Evolutionary conservation across 78 protist genomes (phyloP).

Genomic region (Dictyostelium discoideum): DNA sequence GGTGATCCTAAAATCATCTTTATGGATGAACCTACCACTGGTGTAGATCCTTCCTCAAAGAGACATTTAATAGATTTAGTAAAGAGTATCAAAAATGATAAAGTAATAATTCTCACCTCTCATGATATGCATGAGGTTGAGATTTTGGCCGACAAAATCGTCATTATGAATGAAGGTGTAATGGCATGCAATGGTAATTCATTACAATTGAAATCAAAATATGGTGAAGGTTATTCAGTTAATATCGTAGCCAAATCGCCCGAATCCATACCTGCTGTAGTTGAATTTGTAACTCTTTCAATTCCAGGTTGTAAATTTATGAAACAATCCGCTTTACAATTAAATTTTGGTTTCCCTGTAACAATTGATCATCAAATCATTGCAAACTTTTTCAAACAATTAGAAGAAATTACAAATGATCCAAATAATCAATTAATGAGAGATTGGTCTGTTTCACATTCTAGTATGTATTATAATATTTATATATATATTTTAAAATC

Average conservation of each 20-base stretch:
- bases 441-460: slow-evolving; percentile 57
- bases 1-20: slow-evolving; percentile 85
- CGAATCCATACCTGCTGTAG: not conserved
- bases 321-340: slow-evolving; percentile 17
- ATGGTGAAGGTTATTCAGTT: slow-evolving; percentile 94
- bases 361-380: slow-evolving; percentile 9
- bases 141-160: slow-evolving; percentile 93
- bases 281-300: not conserved
- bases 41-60: slow-evolving; percentile 76
- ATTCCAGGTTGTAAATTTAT: slow-evolving; percentile 49
- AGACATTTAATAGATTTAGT: slow-evolving; percentile 85
- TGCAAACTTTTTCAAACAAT: slow-evolving; percentile 1
- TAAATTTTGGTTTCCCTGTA: slow-evolving; percentile 52
- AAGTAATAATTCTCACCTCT: slow-evolving; percentile 88
- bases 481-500: not conserved
- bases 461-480: not conserved
- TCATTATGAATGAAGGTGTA: slow-evolving; percentile 93
- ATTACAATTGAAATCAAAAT: slow-evolving; percentile 86
- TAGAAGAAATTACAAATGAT: slow-evolving; percentile 3
- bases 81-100: slow-evolving; percentile 16
- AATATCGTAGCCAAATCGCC: slow-evolving; percentile 25
- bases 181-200: slow-evolving; percentile 90
- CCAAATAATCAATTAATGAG: not conserved
- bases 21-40: slow-evolving; percentile 93
- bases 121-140: slow-evolving; percentile 88